Percentiles rank a stretch among this genome's conserved stretches.
Evolutionary conservation across 2,329 filamentous ascomycete genomes (phyloP).

Genomic region (Albifimbria verrucaria): DNA sequence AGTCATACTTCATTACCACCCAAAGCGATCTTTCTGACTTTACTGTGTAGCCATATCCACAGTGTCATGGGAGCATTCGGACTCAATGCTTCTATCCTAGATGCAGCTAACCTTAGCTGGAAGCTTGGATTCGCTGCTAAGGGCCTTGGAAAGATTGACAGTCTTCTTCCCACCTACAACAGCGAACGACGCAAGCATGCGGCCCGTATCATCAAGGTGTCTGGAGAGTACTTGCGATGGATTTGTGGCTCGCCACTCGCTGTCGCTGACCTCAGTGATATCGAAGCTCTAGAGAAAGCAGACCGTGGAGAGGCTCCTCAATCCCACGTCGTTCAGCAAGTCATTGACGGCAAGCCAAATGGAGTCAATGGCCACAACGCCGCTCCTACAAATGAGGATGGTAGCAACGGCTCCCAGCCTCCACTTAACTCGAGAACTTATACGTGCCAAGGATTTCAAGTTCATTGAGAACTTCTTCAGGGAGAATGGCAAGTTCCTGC

Average conservation of each 20-base stretch:
- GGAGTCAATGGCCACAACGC: not conserved
- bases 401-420: not conserved
- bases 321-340: not conserved
- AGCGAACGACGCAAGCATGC: constrained; percentile 22
- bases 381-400: not conserved
- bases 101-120: constrained; percentile 31
- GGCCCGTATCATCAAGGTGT: constrained; percentile 4
- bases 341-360: not conserved
- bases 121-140: constrained; percentile 26
- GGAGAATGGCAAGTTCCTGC: constrained; percentile 20
- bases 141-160: constrained; percentile 15
- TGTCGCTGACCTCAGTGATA: constrained; percentile 12
- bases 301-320: not conserved
- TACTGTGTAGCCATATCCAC: constrained; percentile 24
- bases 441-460: constrained; percentile 4
- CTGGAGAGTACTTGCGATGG: constrained; percentile 6
- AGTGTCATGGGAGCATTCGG: constrained; percentile 32
- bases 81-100: constrained; percentile 31
- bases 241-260: constrained; percentile 21
- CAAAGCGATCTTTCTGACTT: not conserved
- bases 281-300: constrained; percentile 7
- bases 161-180: constrained; percentile 25
- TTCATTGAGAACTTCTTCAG: constrained; percentile 22
- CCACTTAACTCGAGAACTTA: not conserved
- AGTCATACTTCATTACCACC: constrained; percentile 6